Evolutionary conservation across 73 alveolate species (phyloP), one percentile per base, ranked within the genome.

Genomic region (Paramecium sonneborni): DNA sequence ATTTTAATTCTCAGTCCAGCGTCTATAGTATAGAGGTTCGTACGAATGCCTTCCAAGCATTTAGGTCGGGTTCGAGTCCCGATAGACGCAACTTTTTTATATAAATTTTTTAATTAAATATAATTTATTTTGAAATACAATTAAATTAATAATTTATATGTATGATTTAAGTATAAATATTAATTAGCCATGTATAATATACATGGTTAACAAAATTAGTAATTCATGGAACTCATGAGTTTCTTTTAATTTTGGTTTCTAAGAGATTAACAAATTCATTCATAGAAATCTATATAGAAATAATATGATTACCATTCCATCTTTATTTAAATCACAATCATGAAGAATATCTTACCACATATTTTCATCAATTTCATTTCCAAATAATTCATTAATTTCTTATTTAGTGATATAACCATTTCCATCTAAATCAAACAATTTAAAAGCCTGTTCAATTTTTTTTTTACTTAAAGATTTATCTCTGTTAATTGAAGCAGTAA

Each of bases 1-100:
- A 6, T 5, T 5, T 21, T 52, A n/a, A 3, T 5, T 52, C 32
- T 74, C 87, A 74, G 67, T 74, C 15, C 84, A 79, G 97, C 97
- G 88, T 93, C 93, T 84, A 74, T 95, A 95, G 97, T 95, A 92
- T 95, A 95, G 97, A 93, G 97, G 97, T 95, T 93, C 95, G 98
- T 93, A 95, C 95, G 96, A 96, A 89, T 82, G 96, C 98, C 96
- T 95, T 92, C 98, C 98, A 95, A 95, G 98, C 97, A 82, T 89
- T 93, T 92, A 96, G 95, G 97, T 96, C 98, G 98, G 97, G 98
- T 95, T 94, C 98, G 98, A 95, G 92, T 95, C 98, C 98, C 98
- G 98, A 96, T 92, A 85, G 96, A 93, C 92, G 98, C 96, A 95
- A 39, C 87, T 82, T 93, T 82, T 95, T 93, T 88, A 44, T 44